phyloP scores from a whole-genome alignment of 2,329 filamentous ascomycete species.

The Chrysoporthe austroafricana region DNA sequence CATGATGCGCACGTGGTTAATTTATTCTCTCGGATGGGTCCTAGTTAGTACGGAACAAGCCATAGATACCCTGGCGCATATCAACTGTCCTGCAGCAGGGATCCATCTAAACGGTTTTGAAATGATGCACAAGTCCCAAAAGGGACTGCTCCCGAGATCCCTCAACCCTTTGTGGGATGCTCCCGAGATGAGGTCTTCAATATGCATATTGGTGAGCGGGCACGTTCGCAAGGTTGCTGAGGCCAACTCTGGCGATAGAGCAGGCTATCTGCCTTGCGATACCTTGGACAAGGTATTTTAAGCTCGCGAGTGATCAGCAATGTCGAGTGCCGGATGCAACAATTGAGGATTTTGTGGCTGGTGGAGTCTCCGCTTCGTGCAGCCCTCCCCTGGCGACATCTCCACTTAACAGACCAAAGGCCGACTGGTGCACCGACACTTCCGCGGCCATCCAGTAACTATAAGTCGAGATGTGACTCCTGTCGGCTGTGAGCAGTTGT shows the following conservation, averaged over 20 bases:
- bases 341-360: too few relatives aligned
- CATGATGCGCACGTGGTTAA: background rate
- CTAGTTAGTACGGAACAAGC: background rate
- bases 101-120: background rate
- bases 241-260: background rate
- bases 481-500: background rate
- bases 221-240: background rate
- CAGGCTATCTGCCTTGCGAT: too few relatives aligned
- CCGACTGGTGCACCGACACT: too few relatives aligned
- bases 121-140: background rate
- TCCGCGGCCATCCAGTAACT: background rate
- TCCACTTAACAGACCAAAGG: too few relatives aligned
- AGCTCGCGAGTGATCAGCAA: too few relatives aligned
- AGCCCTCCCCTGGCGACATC: too few relatives aligned
- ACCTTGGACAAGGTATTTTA: too few relatives aligned
- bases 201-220: background rate
- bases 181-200: background rate
- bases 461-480: background rate
- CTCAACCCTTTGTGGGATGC: background rate
- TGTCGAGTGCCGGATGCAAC: too few relatives aligned
- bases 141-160: background rate
- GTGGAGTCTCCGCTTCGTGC: too few relatives aligned
- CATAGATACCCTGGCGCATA: background rate
- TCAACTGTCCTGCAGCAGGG: background rate
- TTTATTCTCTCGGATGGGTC: background rate